phyloP scores from a whole-genome alignment of 768 basidiomycete genomes.

The Lactarius evosmus region DNA sequence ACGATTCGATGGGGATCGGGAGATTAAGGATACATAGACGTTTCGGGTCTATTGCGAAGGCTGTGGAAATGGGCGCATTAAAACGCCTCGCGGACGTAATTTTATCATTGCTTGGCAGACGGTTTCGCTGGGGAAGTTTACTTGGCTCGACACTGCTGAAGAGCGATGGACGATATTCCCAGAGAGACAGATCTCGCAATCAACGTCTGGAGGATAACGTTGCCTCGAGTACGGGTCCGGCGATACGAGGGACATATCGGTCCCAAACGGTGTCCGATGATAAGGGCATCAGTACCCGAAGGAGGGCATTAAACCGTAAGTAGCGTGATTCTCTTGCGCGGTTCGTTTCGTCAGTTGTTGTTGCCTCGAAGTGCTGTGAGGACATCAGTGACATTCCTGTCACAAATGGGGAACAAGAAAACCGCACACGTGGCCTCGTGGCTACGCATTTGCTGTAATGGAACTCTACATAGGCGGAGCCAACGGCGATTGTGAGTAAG shows the following conservation, averaged over 20 bases:
- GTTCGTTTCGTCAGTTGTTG: not conserved
- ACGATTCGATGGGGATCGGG: not conserved
- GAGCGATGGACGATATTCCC: not conserved
- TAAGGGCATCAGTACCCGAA: conserved; percentile 8
- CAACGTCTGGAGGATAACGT: not conserved
- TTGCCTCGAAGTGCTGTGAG: not conserved
- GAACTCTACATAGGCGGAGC: not conserved
- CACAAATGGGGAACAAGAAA: not conserved
- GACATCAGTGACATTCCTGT: not conserved
- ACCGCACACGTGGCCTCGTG: not conserved
- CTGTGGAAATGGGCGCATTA: not conserved
- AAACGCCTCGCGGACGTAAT: not conserved
- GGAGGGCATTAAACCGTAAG: not conserved
- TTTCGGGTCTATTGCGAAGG: not conserved
- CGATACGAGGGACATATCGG: not conserved
- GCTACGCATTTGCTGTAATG: not conserved
- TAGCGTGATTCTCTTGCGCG: not conserved
- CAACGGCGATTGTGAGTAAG: not conserved
- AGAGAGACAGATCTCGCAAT: not conserved
- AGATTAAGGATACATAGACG: not conserved
- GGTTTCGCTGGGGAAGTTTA: not conserved
- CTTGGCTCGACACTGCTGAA: not conserved
- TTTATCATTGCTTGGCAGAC: not conserved
- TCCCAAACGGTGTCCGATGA: conserved; percentile 12
- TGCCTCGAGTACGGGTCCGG: not conserved